These are phyloP conservation scores for Lachnellula hyalina DNA, from an alignment of 2,329 filamentous ascomycete species.

Conservation along the genomic window DNA sequence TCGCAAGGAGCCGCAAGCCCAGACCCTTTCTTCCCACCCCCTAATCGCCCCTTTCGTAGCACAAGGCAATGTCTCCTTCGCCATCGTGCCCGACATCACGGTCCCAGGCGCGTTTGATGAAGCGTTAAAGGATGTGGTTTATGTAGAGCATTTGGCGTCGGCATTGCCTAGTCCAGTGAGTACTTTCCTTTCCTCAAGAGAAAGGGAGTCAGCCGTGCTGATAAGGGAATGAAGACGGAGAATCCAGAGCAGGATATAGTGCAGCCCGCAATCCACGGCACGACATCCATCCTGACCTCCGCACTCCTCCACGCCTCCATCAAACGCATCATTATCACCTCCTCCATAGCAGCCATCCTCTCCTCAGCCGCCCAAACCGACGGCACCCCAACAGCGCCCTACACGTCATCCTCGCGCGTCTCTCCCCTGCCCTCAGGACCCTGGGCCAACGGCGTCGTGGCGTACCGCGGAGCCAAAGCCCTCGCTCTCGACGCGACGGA, in stretches of 20 bases:
- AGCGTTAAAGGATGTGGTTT: conserved; percentile 6
- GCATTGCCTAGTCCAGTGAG: conserved; percentile 3
- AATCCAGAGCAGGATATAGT: conserved; percentile 13
- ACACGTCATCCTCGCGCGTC: background rate
- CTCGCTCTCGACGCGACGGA: conserved; percentile 23
- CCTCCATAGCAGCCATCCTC: conserved; percentile 16
- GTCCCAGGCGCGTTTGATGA: conserved; percentile 8
- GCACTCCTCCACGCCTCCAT: conserved; percentile 7
- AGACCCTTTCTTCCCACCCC: conserved; percentile 2
- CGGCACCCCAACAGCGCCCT: background rate
- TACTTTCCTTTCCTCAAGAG: background rate
- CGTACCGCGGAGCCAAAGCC: conserved; percentile 26
- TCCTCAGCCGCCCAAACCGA: background rate
- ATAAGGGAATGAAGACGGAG: background rate
- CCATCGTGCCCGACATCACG: conserved; percentile 11
- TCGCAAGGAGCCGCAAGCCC: conserved; percentile 5
- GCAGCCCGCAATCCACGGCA: conserved; percentile 10
- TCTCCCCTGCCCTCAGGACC: conserved; percentile 6
- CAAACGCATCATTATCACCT: conserved; percentile 13
- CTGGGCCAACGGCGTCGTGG: conserved; percentile 17
- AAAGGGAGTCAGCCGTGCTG: background rate
- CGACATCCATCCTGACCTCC: conserved; percentile 5
- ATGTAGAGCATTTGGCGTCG: conserved; percentile 11
- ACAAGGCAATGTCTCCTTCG: background rate
- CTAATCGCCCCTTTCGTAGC: background rate